Base-by-base conservation (phyloP, 805 yeast genomes). In the Yamadazyma akitaensis region DNA sequence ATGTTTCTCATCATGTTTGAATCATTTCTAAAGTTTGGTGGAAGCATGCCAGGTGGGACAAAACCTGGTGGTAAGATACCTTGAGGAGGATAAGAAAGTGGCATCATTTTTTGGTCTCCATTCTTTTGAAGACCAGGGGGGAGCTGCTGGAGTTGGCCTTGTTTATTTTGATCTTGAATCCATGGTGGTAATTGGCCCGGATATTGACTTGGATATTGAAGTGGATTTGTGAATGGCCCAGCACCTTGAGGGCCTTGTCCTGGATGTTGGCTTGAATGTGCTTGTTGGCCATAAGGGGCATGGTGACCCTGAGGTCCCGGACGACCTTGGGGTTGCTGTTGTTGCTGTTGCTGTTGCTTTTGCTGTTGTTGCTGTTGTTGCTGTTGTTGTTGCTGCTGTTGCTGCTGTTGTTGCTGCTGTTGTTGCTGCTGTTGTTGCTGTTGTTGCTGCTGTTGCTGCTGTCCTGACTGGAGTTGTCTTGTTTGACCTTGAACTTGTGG, bases 361-460 rank as follows among this genome's bases (percentile, higher is more conserved):
- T 7, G 24, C 4, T 21, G 24, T 21, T 21, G 24, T 21, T 21
- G 24, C 7, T 21, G 24, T 21, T 21, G 24, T 16, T 21, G 19
- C 18, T 33, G 39, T 21, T 18, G 31, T 14, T 33, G 53, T 54
- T 21, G 55, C 52, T 30, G 49, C 53, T 32, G 34, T 10, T 28
- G 37, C 3, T 11, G 25, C 8, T 35, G 30, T 32, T 40, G 36
- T 37, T 45, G 36, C 16, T 37, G 35, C 21, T 45, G 46, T 21
- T 48, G 51, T 35, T 17, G 21, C 12, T 35, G 14, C 21, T 53
- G 55, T 51, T 58, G 54, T 63, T 66, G 60, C n/a, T 65, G 67
- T 12, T 64, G 66, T 6, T 56, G 35, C 38, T 46, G 53, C 28
- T 51, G 61, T 14, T 30, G 17, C 16, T 30, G 45, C 14, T 30